Conservation (phyloP, 2,329 filamentous ascomycete genomes). For the Arthrobotrys entomopaga region DNA sequence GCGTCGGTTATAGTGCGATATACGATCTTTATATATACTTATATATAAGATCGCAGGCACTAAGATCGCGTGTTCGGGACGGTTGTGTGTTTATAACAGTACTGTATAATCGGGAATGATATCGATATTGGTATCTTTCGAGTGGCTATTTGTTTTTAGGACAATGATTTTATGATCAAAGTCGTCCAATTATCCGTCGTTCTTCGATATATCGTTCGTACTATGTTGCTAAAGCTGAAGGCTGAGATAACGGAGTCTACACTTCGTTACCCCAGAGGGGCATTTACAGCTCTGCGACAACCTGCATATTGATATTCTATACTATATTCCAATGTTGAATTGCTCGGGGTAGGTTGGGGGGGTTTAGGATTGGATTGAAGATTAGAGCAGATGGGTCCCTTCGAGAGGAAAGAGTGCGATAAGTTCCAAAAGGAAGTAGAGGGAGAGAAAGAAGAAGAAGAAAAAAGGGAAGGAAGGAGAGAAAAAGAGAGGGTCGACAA, state of each 20-base stretch:
- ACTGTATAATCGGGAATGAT: slow-evolving; percentile 23
- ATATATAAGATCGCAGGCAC: slow-evolving; percentile 37
- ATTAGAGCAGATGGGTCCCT: slow-evolving; percentile 46
- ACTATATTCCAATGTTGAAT: slow-evolving; percentile 55
- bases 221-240: slow-evolving; percentile 56
- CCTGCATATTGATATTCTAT: slow-evolving; percentile 52
- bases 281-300: slow-evolving; percentile 56
- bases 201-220: slow-evolving; percentile 55
- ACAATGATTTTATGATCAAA: slow-evolving; percentile 53
- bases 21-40: slow-evolving; percentile 26
- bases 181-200: slow-evolving; percentile 54
- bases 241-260: slow-evolving; percentile 53
- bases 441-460: slow-evolving; percentile 6
- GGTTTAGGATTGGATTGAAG: slow-evolving; percentile 19
- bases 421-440: slow-evolving; percentile 49
- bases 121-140: slow-evolving; percentile 1
- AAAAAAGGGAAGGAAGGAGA: slow-evolving; percentile 18
- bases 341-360: slow-evolving; percentile 21
- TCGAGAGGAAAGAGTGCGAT: slow-evolving; percentile 52
- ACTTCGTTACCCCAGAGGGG: slow-evolving; percentile 55
- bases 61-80: slow-evolving; percentile 30
- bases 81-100: slow-evolving; percentile 21
- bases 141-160: slow-evolving; percentile 24
- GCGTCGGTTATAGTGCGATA: slow-evolving; percentile 33
- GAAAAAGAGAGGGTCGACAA: slow-evolving; percentile 29